Evolutionary conservation across 2,329 filamentous ascomycete species (phyloP).

Genomic region (Cercospora canescens): DNA sequence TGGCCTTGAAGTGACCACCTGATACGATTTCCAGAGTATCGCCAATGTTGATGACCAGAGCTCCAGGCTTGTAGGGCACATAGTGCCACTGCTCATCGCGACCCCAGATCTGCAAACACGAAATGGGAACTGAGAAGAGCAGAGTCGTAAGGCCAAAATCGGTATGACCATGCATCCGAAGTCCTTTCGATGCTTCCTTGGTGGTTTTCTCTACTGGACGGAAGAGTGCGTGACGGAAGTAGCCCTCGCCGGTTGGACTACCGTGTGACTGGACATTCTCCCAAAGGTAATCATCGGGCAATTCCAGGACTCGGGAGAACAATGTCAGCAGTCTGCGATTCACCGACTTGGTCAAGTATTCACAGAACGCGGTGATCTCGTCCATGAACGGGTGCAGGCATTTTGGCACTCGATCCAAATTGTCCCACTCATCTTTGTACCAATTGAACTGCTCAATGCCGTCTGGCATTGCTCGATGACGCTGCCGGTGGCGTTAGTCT

Average conservation of each 20-base stretch:
- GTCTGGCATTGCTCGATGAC: conserved; percentile 45
- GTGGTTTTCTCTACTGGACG: conserved; percentile 23
- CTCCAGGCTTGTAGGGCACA: conserved; percentile 39
- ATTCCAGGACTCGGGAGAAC: conserved; percentile 47
- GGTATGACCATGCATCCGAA: conserved; percentile 40
- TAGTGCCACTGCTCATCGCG: conserved; percentile 42
- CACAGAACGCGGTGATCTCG: conserved; percentile 49
- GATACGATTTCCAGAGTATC: conserved; percentile 41
- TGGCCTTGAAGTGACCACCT: conserved; percentile 48
- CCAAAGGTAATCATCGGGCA: conserved; percentile 49
- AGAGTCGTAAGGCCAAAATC: conserved; percentile 45
- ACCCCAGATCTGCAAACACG: conserved; percentile 39
- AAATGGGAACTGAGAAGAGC: conserved; percentile 42
- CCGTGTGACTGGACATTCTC: conserved; percentile 45
- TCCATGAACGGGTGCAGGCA: conserved; percentile 54
- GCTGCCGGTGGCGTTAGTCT: conserved; percentile 13
- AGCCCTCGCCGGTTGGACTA: conserved; percentile 46
- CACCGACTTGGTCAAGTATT: conserved; percentile 51
- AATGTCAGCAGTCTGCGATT: conserved; percentile 43
- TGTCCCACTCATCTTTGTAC: conserved; percentile 50
- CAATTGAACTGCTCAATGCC: conserved; percentile 59
- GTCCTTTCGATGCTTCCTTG: conserved; percentile 24
- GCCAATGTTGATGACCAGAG: conserved; percentile 42
- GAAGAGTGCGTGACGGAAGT: conserved; percentile 42
- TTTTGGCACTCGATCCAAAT: conserved; percentile 45